These are phyloP conservation scores for Phytophthora hibernalis DNA, from an alignment of 352 stramenopile species.

Conservation along the genomic window DNA sequence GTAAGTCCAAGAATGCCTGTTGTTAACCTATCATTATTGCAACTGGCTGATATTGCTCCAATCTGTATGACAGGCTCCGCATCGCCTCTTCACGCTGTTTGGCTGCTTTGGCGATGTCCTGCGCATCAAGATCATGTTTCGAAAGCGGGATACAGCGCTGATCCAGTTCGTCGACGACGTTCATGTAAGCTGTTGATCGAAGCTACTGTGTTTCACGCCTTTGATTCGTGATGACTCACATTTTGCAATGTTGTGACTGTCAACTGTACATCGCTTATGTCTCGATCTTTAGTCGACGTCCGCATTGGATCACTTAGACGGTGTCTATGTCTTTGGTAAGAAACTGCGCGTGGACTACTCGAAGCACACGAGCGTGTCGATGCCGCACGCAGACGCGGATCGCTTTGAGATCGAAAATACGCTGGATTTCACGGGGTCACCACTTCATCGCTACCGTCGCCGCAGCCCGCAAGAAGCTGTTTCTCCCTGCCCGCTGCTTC, in stretches of 20 bases:
- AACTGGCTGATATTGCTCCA: conserved; percentile 4
- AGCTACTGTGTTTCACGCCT: neutral
- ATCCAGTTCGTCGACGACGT: conserved; percentile 82
- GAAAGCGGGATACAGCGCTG: conserved; percentile 82
- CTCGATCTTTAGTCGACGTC: conserved; percentile 58
- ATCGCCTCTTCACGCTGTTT: conserved; percentile 84
- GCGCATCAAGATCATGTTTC: conserved; percentile 90
- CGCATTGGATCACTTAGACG: conserved; percentile 79
- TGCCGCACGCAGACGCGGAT: conserved; percentile 82
- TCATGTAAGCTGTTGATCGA: conserved; percentile 53
- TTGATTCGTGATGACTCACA: conserved; percentile 18
- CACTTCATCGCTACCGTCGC: conserved; percentile 79
- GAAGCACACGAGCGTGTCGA: conserved; percentile 82
- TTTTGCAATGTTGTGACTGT: conserved; percentile 9
- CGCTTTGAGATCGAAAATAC: conserved; percentile 88
- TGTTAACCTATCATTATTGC: neutral
- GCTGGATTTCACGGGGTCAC: conserved; percentile 76
- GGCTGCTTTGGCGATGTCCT: conserved; percentile 86
- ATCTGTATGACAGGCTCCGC: conserved; percentile 50
- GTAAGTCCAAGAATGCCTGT: conserved; percentile 37
- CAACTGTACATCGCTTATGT: neutral
- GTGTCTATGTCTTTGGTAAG: conserved; percentile 75
- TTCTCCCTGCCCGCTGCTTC: conserved; percentile 64
- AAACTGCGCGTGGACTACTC: conserved; percentile 88
- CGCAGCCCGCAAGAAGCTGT: conserved; percentile 71